Base-by-base conservation (phyloP, 2,329 filamentous ascomycete species). In the Chlorencoelia australis region DNA sequence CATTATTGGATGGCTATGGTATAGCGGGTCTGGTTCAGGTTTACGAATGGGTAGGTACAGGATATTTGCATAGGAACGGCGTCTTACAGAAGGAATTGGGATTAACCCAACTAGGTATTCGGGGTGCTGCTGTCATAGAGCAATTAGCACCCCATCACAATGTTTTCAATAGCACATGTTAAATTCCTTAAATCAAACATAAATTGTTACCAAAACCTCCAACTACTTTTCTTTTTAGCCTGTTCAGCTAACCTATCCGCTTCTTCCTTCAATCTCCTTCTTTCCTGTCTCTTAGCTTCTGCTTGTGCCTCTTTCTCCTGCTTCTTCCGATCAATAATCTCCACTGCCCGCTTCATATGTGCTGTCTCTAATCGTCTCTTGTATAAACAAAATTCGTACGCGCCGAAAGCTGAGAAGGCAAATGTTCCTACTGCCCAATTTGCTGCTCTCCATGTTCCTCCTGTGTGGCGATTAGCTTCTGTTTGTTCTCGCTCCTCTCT, bases 381-480 rank as follows among this genome's bases (percentile, higher is more conserved):
- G 48, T 78, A 79, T 53, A 87, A 78, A 62, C 89, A 96, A 53
- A 82, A 86, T 61, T 95, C 85, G 61, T 87, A 91, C 33, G 80
- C 79, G 19, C 71, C 69, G 30, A 82, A 66, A n/a, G 82, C 79
- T 5, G 72, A 73, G 14, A 81, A 56, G 16, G 79, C 67, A 57
- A 91, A 94, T 22, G 75, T 69, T 5, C 78, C 83, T 5, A 91
- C 86, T 0, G 86, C 87, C 82, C 84, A 94, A 53, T 93, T 93
- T 22, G 81, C 79, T 1, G 83, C 75, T 51, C 72, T 75, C 38
- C 70, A 71, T 42, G 86, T 61, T 13, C 70, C 68, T 27, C 71
- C 75, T 73, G 48, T 32, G 54, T 21, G 56, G 54, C 57, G n/a
- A 10, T 30, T 20, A 41, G 26, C 17, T 30, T 27, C 8, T 5